Evolutionary conservation across 306 rosid genomes (phyloP), one percentile per base, ranked within the genome.

Genomic region (Casuarina equisetifolia): DNA sequence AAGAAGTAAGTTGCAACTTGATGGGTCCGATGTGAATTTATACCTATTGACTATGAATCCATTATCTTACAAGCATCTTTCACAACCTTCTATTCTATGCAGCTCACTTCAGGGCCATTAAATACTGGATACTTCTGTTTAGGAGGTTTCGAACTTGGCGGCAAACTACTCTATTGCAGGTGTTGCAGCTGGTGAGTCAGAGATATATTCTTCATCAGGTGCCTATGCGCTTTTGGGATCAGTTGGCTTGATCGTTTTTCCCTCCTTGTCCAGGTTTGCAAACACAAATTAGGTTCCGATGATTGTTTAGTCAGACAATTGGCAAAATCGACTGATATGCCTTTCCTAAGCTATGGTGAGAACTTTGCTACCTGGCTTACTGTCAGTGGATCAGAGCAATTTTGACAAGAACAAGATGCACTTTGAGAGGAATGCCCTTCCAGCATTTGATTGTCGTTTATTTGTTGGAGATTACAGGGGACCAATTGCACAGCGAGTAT

Each of bases 381-480:
- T 25, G 32, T 25, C 76, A 79, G 77, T 83, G 77, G 85, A 67
- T 72, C 82, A 13, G 90, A 90, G 76, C 85, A 88, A 79, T 70
- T 78, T n/a, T 89, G 87, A 77, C 87, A 86, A 73, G 92, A 86
- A 75, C 63, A 68, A 43, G 92, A 89, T 25, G 86, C 58, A 83
- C 32, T 75, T 50, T 74, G 96, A 88, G 45, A 92, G 92, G 83
- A 88, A 82, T 82, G 78, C 80, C 17, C 92, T 90, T 71, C 67
- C 92, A 49, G 85, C 93, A 58, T 90, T 94, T 84, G 94, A 90
- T 85, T 89, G 89, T 80, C 96, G 93, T 58, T 82, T 94, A 81
- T 94, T 91, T 77, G 87, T 92, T 68, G 97, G 97, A 25, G 32
- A 25, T 25, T 25, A 25, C 0, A 25, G 32, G 32, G 32, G 1